Conservation (phyloP, 805 yeast genomes). For the Wickerhamomyces alni region DNA sequence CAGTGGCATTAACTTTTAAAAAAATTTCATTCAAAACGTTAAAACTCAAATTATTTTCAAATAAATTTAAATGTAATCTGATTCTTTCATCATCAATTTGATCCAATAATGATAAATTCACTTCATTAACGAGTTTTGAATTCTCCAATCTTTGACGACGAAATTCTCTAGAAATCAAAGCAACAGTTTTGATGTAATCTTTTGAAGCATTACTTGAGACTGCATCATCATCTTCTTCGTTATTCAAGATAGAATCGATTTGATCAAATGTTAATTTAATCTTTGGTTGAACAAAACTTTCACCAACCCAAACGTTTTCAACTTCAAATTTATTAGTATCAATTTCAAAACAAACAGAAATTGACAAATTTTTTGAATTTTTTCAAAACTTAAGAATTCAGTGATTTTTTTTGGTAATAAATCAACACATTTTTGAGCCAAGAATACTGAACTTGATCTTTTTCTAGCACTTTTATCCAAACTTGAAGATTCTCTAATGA, state of each 20-base stretch:
- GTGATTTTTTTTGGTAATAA: constrained; percentile 65
- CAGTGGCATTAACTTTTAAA: constrained; percentile 74
- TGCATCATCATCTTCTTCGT: constrained; percentile 10
- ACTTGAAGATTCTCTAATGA: constrained; percentile 62
- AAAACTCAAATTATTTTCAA: constrained; percentile 51
- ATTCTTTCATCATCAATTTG: constrained; percentile 84
- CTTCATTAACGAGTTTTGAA: constrained; percentile 37
- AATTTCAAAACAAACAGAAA: constrained; percentile 76
- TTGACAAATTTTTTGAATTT: constrained; percentile 53
- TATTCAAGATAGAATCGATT: constrained; percentile 45
- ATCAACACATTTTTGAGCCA: constrained; percentile 68
- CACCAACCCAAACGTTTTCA: constrained; percentile 72
- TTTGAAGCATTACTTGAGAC: constrained; percentile 47
- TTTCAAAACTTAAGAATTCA: constrained; percentile 56
- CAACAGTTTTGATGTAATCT: constrained; percentile 58
- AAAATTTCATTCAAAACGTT: constrained; percentile 68
- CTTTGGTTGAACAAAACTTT: constrained; percentile 61
- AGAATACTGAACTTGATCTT: constrained; percentile 81
- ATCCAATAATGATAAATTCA: constrained; percentile 60
- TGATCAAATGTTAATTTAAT: constrained; percentile 47
- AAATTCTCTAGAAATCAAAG: constrained; percentile 61
- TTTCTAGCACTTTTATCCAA: constrained; percentile 87
- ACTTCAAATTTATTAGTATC: constrained; percentile 68
- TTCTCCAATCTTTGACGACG: constrained; percentile 61
- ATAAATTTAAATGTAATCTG: constrained; percentile 64